A percentile compares a stretch with the other conserved stretches of the same genome.
Evolutionary conservation across 352 stramenopile genomes (phyloP).

Genomic region (Lagenidium giganteum): DNA sequence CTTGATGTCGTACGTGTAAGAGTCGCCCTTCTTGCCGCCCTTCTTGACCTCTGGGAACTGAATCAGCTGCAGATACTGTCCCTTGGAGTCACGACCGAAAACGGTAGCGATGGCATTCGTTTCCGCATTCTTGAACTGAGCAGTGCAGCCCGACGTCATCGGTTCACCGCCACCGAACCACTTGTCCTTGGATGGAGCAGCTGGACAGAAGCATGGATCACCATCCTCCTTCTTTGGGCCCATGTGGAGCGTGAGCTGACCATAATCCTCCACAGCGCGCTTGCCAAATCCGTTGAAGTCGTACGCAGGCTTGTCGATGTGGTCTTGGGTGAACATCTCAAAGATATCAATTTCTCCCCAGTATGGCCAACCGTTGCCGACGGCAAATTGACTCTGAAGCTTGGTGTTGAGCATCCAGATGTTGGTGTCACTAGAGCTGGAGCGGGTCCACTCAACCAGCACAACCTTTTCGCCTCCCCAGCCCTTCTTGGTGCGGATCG

Average conservation of each 20-base stretch:
- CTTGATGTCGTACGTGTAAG: slow-evolving; percentile 55
- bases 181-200: slow-evolving; percentile 31
- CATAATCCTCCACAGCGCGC: slow-evolving; percentile 46
- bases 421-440: slow-evolving; percentile 65
- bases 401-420: slow-evolving; percentile 85
- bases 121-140: slow-evolving; percentile 53
- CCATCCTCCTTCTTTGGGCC: slow-evolving; percentile 30
- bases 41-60: slow-evolving; percentile 65
- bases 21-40: slow-evolving; percentile 43
- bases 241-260: slow-evolving; percentile 73
- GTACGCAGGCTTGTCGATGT: slow-evolving; percentile 24
- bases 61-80: slow-evolving; percentile 67
- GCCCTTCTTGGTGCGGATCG: slow-evolving; percentile 53
- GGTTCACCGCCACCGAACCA: slow-evolving; percentile 40
- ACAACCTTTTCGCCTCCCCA: slow-evolving; percentile 73
- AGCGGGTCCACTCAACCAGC: slow-evolving; percentile 63
- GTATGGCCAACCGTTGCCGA: slow-evolving; percentile 60
- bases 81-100: slow-evolving; percentile 49
- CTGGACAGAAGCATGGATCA: slow-evolving; percentile 51
- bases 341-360: slow-evolving; percentile 78
- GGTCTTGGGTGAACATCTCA: slow-evolving; percentile 80
- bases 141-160: slow-evolving; percentile 62
- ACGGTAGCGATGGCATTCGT: slow-evolving; percentile 66
- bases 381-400: slow-evolving; percentile 49
- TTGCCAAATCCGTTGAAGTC: slow-evolving; percentile 41